Base-by-base conservation (phyloP, 1,139 yeast genomes). In the Taphrina deformans region DNA sequence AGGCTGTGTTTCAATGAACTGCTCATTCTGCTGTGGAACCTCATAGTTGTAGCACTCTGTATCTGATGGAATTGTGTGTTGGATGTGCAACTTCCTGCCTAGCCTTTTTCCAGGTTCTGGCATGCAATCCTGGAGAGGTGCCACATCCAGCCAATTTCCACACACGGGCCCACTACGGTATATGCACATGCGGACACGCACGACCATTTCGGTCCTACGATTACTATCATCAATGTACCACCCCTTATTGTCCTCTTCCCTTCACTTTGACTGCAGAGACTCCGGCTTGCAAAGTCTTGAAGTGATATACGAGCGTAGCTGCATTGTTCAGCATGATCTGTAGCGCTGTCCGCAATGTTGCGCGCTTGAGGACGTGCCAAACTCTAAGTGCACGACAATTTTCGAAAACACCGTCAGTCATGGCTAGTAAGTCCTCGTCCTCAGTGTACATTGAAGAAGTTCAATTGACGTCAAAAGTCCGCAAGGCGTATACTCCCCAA, bases 401-500 rank as follows among this genome's bases (percentile, higher is more conserved):
- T 44, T 44, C 48, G n/a, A 44, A 21, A 9, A 5, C 48, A 3
- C 7, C n/a, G 27, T 1, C 48, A 44, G 24, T 21, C 27, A 23
- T 23, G 27, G 48, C 48, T 10, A 21, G 48, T 44, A 44, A 44
- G 48, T 21, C 24, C 2, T 7, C 27, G 14, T 29, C 9, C 33
- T 6, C 33, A 10, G 33, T 6, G 10, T 10, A 10, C 9, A 29
- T 6, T 29, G 6, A 10, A 29, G 10, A 38, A 14, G 6, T 7
- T 5, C 5, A 14, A 6, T 16, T 38, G 44, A 38, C 21, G 6
- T 6, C n/a, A 48, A 48, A 2, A 64, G 64, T 52, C 35, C 45
- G 56, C 23, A 59, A 59, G 41, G 63, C 56, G 12, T 70, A 67
- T 63, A 69, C 99, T 18, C 79, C 81, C 65, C 97, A 93, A 74